A percentile compares a stretch with the other conserved stretches of the same genome.
These are phyloP conservation scores for Pichia sp. DNA, from an alignment of 1,139 yeast genomes.

Conservation along the genomic window DNA sequence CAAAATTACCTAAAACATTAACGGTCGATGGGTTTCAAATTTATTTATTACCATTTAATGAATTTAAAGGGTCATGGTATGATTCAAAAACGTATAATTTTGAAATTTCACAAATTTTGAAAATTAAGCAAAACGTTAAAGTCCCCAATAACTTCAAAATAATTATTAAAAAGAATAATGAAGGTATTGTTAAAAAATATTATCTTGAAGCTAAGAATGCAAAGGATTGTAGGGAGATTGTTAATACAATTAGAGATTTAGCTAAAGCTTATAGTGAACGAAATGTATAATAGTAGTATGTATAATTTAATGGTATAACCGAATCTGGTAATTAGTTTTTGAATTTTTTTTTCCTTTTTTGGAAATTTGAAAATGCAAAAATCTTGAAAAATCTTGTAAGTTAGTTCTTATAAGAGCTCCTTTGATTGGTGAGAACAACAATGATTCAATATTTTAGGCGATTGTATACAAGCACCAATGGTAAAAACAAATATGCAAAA, in stretches of 20 bases:
- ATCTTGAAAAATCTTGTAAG: background rate
- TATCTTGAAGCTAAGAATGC: conserved; percentile 72
- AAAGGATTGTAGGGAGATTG: conserved; percentile 66
- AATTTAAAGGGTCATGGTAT: conserved; percentile 45
- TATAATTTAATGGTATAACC: background rate
- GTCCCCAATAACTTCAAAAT: conserved; percentile 78
- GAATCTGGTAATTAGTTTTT: background rate
- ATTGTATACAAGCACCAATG: background rate
- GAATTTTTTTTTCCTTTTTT: background rate
- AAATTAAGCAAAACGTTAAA: conserved; percentile 71
- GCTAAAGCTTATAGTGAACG: conserved; percentile 4
- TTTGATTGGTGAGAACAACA: no score
- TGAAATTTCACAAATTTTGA: conserved; percentile 72
- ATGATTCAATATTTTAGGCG: background rate
- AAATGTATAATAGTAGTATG: background rate
- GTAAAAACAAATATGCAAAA: background rate
- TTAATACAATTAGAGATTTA: conserved; percentile 46
- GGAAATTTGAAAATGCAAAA: background rate
- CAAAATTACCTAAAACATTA: conserved; percentile 73
- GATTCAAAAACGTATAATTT: conserved; percentile 79
- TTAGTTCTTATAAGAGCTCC: no score
- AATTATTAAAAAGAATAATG: conserved; percentile 57
- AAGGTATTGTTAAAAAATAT: conserved; percentile 57
- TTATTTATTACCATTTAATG: conserved; percentile 79
- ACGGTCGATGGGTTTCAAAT: conserved; percentile 93